Conservation (phyloP, 1,139 yeast genomes). For the Blastobotrys apis region DNA sequence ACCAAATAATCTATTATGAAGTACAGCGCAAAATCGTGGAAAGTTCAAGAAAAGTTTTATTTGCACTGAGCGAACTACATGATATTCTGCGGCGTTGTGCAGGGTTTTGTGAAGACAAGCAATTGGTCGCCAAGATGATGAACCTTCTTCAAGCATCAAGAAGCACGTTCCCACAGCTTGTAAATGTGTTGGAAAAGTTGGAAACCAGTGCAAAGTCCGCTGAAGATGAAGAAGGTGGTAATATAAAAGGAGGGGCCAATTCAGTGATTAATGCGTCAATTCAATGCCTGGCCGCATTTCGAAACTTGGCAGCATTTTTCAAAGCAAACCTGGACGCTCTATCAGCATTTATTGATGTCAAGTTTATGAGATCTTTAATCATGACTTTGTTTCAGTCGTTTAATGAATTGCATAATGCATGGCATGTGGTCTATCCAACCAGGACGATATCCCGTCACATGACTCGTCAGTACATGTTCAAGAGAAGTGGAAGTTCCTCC, state of each 20-base stretch:
- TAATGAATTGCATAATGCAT: conserved; percentile 71
- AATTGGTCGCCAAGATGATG: conserved; percentile 55
- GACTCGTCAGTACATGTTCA: conserved; percentile 2
- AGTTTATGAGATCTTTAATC: conserved; percentile 68
- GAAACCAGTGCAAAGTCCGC: conserved; percentile 4
- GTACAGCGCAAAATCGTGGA: conserved; percentile 28
- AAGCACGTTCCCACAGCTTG: conserved; percentile 25
- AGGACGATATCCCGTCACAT: conserved; percentile 10
- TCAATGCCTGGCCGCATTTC: conserved; percentile 23
- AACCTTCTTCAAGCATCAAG: conserved; percentile 53
- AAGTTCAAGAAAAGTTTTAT: conserved; percentile 37
- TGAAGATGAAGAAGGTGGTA: not conserved
- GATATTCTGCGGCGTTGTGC: conserved; percentile 63
- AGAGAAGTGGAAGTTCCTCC: not conserved
- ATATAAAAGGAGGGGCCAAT: conserved; percentile 12
- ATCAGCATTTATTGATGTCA: conserved; percentile 50
- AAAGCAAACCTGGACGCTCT: conserved; percentile 24
- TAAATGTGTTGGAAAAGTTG: conserved; percentile 24
- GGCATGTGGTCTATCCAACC: conserved; percentile 36
- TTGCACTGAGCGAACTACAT: conserved; percentile 60
- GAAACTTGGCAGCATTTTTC: conserved; percentile 23
- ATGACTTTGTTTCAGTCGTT: conserved; percentile 69
- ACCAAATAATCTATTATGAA: conserved; percentile 18
- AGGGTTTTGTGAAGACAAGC: conserved; percentile 62
- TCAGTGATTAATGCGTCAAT: conserved; percentile 17